phyloP scores from a whole-genome alignment of 345 rosid genomes.

The Boechera divaricarpa region DNA sequence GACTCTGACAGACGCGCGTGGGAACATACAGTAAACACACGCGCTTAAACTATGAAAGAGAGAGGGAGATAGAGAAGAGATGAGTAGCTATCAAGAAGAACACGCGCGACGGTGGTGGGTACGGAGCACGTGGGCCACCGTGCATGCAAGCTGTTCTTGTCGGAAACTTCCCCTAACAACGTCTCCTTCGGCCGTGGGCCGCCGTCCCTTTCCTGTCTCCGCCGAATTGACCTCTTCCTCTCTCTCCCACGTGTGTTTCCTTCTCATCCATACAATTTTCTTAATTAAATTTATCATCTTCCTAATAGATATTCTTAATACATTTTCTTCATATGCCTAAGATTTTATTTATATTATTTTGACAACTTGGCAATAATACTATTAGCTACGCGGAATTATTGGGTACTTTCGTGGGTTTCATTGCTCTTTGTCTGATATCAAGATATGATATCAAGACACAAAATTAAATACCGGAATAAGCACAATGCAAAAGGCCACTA shows the following conservation, averaged over 20 bases:
- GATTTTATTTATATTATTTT: background rate
- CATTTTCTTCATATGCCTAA: background rate
- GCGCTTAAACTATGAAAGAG: background rate
- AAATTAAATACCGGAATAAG: constrained; percentile 6
- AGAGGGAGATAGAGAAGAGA: background rate
- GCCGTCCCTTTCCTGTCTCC: constrained; percentile 50
- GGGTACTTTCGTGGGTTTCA: constrained; percentile 43
- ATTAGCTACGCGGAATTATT: constrained; percentile 37
- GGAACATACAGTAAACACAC: background rate
- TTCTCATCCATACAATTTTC: constrained; percentile 42
- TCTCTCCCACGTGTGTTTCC: constrained; percentile 45
- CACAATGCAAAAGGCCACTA: background rate
- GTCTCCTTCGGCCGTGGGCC: constrained; percentile 49
- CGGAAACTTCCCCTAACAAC: constrained; percentile 49
- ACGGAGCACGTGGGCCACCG: constrained; percentile 46
- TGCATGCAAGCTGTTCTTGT: constrained; percentile 53
- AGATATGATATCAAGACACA: constrained; percentile 34
- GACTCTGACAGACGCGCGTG: constrained; percentile 20
- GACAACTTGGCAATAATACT: constrained; percentile 40
- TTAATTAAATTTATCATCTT: constrained; percentile 19
- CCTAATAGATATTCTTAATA: constrained; percentile 28
- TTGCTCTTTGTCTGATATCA: constrained; percentile 40
- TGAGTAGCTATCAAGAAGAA: constrained; percentile 33
- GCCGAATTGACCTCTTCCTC: constrained; percentile 43
- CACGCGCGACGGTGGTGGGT: constrained; percentile 49